Base-by-base conservation (phyloP, 768 basidiomycete species). In the Lactarius hatsudake region DNA sequence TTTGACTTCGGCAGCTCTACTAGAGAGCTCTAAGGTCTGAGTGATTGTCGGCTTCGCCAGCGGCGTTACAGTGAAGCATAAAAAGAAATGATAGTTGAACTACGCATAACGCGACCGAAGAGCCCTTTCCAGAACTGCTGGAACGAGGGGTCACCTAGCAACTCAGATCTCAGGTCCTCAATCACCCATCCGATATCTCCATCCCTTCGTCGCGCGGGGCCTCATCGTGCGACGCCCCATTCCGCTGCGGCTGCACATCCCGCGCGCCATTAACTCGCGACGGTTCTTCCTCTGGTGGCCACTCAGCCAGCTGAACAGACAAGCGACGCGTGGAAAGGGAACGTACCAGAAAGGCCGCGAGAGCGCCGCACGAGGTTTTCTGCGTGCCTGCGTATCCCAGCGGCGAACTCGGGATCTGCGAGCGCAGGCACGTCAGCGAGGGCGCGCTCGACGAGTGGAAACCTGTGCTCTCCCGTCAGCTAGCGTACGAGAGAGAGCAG, bases 401-500 rank as follows among this genome's bases (percentile, higher is more conserved):
- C 45, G 4, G 36, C 48, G n/a, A 66, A 69, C 42, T 55, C 67
- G 8, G 64, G 67, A 57, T 69, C 65, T 0, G 64, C n/a, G 36
- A 69, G 57, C n/a, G 56, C 55, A n/a, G 67, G 65, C 36, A 69
- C 67, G 54, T 69, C 67, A 38, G 67, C 64, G 9, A 67, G 59
- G 1, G 67, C 67, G 12, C 67, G 67, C n/a, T 69, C 67, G 15
- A 69, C 60, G 23, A 69, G 59, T 30, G 67, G 67, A n/a, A 60
- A 68, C 23, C 67, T 68, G 38, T 7, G 13, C 18, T 5, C 8
- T 26, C n/a, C 17, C 28, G 30, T 17, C 15, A 13, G 17, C 30
- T 2, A 17, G 1, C 1, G 17, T 12, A 17, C 26, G 23, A 28
- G 23, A 28, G 38, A 3, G 38, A 40, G 5, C 3, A n/a, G 10